Base-by-base conservation (phyloP, 805 yeast species). In the Saccharomycopsis sp. region DNA sequence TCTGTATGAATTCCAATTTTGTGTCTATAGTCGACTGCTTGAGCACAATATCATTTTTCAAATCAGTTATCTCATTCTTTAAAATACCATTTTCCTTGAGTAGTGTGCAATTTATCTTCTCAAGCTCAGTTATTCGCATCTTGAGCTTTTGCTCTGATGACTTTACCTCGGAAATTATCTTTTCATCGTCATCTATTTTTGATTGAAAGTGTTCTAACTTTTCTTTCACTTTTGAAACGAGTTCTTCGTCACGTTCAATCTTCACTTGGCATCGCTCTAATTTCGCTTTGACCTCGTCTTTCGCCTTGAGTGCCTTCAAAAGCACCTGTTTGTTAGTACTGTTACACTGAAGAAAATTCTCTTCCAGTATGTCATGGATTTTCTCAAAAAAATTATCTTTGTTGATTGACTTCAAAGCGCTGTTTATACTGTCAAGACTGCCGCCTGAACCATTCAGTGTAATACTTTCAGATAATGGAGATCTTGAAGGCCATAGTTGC, bases 311-410 rank as follows among this genome's bases (percentile, higher is more conserved):
- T 5, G 24, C 51, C 18, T 48, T 15, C 51, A 50, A 50, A 18
- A 50, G 21, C 21, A 44, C 18, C 21, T 44, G 48, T 18, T n/a
- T 54, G 67, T 68, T 52, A 62, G 67, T 37, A 34, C 21, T 15
- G 23, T 34, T 52, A 15, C 24, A 24, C 34, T 15, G 12, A 51
- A 51, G 40, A 14, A 34, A 51, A 24, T 20, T 24, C 8, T 14
- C 53, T 37, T 16, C 37, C 4, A 52, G n/a, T 7, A 8, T 24
- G 15, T 50, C 34, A 50, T 21, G 20, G 16, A 37, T 16, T 14
- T 9, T 52, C 40, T 46, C 9, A 41, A 23, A 21, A n/a, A 41
- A 53, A 24, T 23, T 37, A 46, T 47, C n/a, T 24, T 18, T 15
- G 23, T 21, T 18, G 52, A 56, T 16, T 24, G 40, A 2, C 8